Conservation (phyloP, 495 filamentous ascomycete genomes). For the Cairneyella variabilis region DNA sequence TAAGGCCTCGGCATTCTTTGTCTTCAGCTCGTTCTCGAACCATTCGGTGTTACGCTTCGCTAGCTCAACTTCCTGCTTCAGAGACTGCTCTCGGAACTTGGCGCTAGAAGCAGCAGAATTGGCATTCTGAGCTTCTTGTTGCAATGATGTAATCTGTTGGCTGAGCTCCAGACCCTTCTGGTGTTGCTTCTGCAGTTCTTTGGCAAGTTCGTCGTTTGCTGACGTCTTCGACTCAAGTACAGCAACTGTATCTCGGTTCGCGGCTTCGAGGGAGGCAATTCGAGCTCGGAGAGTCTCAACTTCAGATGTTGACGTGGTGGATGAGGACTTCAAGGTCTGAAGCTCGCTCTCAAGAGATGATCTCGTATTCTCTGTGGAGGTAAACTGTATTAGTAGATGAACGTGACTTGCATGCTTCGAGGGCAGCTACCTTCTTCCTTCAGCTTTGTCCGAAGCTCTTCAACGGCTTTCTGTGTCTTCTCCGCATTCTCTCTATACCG, state of each 20-base stretch:
- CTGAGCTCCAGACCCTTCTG: slow-evolving; percentile 80
- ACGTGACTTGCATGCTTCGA: background rate
- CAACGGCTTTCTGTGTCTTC: slow-evolving; percentile 74
- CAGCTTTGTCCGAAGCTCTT: slow-evolving; percentile 72
- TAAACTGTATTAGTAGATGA: slow-evolving; percentile 16
- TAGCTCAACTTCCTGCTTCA: slow-evolving; percentile 84
- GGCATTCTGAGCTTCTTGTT: slow-evolving; percentile 76
- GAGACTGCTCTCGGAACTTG: slow-evolving; percentile 81
- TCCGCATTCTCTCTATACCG: slow-evolving; percentile 75
- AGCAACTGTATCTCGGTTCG: slow-evolving; percentile 83
- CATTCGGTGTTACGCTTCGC: slow-evolving; percentile 87
- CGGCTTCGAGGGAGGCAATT: slow-evolving; percentile 80
- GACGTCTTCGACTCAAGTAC: slow-evolving; percentile 85
- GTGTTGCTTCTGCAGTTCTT: slow-evolving; percentile 83
- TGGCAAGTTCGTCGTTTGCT: slow-evolving; percentile 78
- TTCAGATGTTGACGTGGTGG: slow-evolving; percentile 72
- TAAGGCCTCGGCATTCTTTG: slow-evolving; percentile 75
- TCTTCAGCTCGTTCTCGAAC: slow-evolving; percentile 85
- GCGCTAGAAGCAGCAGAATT: slow-evolving; percentile 71
- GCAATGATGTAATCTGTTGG: slow-evolving; percentile 71
- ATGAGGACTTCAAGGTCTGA: slow-evolving; percentile 69
- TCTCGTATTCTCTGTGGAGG: slow-evolving; percentile 54
- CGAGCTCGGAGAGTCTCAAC: slow-evolving; percentile 70
- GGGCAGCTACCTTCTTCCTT: slow-evolving; percentile 69
- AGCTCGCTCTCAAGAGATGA: slow-evolving; percentile 77